Conservation (phyloP, 352 stramenopile genomes). For the Achlya hypogyna region DNA sequence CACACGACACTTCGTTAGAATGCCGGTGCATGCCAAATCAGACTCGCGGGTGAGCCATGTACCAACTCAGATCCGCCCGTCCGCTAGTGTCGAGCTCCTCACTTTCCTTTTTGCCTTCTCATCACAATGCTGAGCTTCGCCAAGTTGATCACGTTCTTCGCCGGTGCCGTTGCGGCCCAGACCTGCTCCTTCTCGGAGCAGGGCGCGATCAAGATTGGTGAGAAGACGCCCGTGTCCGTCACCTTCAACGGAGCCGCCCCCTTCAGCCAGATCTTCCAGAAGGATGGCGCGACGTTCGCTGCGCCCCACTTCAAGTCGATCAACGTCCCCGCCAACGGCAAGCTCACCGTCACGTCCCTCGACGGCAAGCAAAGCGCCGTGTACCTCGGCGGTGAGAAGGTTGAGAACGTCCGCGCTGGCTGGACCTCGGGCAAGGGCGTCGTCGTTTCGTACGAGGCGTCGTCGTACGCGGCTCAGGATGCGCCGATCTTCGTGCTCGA, state of each 20-base stretch:
- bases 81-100: too few relatives aligned
- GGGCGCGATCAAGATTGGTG: not conserved
- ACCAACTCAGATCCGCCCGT: too few relatives aligned
- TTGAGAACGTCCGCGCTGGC: not conserved
- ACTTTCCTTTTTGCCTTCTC: not conserved
- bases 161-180: not conserved
- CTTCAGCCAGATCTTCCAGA: not conserved
- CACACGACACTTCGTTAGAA: too few relatives aligned
- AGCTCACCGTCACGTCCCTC: not conserved
- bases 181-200: not conserved
- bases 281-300: not conserved
- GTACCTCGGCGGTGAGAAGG: not conserved
- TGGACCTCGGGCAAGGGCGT: not conserved
- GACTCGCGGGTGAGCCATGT: too few relatives aligned
- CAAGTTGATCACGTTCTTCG: slow-evolving; percentile 9
- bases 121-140: not conserved
- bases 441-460: slow-evolving; percentile 8
- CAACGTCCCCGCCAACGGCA: not conserved
- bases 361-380: slow-evolving; percentile 1
- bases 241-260: not conserved
- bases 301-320: not conserved
- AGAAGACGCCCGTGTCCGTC: not conserved
- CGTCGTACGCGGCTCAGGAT: not conserved
- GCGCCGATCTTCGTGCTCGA: not conserved
- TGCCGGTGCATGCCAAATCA: too few relatives aligned